phyloP scores from a whole-genome alignment of 768 basidiomycete genomes.

The Pleurotus ostreatus region DNA sequence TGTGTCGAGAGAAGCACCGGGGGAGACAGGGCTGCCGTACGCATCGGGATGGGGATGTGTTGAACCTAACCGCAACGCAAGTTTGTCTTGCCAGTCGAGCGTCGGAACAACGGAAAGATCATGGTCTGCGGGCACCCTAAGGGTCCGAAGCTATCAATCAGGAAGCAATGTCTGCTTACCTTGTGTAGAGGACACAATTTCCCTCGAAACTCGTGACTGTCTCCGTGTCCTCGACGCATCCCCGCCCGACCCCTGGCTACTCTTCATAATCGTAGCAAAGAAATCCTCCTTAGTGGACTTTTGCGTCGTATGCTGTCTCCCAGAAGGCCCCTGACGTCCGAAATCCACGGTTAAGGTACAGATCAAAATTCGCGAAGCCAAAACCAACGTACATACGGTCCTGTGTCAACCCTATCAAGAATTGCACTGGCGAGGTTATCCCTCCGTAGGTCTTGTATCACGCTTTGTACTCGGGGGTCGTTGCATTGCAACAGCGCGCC shows the following conservation, averaged over 20 bases:
- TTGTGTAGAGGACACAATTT: conserved; percentile 73
- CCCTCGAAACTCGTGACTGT: conserved; percentile 73
- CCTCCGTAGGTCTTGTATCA: conserved; percentile 60
- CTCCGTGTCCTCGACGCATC: conserved; percentile 62
- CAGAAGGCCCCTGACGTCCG: conserved; percentile 55
- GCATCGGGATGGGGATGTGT: conserved; percentile 16
- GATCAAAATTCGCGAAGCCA: background rate
- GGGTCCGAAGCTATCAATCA: conserved; percentile 3
- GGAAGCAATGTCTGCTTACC: conserved; percentile 27
- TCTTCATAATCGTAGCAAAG: conserved; percentile 67
- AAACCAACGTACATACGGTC: conserved; percentile 62
- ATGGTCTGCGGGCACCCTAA: conserved; percentile 38
- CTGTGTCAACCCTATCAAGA: conserved; percentile 68
- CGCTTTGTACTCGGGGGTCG: conserved; percentile 56
- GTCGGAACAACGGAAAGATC: conserved; percentile 62
- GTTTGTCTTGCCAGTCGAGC: conserved; percentile 74
- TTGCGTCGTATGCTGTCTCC: conserved; percentile 54
- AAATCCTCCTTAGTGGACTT: conserved; percentile 75
- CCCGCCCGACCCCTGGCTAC: conserved; percentile 43
- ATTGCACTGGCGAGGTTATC: conserved; percentile 80
- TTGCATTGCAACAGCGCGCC: conserved; percentile 75
- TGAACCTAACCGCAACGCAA: conserved; percentile 51
- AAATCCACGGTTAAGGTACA: conserved; percentile 5
- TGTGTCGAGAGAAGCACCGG: background rate
- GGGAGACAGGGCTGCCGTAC: background rate